These are phyloP conservation scores for Balamuthia mandrillaris DNA, from an alignment of 208 protist species.

Conservation along the genomic window DNA sequence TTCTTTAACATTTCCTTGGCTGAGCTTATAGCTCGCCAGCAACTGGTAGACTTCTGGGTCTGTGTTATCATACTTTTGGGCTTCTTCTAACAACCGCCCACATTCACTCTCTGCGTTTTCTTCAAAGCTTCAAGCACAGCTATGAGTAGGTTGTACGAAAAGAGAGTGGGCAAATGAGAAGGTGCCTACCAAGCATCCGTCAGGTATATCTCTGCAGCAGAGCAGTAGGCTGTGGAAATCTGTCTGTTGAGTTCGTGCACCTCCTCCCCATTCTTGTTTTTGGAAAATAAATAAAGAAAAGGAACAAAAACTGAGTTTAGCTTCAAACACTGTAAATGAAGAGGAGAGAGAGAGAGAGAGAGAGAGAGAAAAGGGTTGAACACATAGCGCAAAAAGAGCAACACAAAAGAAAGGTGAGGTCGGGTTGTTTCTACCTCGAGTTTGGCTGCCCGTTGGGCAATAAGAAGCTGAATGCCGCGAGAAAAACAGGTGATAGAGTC, in stretches of 20 bases:
- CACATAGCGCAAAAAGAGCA: neutral
- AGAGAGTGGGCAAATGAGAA: neutral
- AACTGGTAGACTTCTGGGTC: conserved; percentile 13
- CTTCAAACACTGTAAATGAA: neutral
- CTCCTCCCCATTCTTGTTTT: neutral
- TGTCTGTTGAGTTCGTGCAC: neutral
- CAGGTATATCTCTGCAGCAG: conserved; percentile 3
- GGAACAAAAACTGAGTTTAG: neutral
- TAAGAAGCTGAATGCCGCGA: conserved; percentile 4
- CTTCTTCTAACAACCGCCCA: neutral
- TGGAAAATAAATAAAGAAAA: neutral
- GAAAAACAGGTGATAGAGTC: neutral
- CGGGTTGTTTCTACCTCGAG: too few species aligned
- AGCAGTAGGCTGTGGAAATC: neutral
- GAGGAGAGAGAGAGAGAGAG: neutral
- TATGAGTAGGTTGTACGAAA: neutral
- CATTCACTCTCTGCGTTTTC: conserved; percentile 19
- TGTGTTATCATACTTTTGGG: neutral
- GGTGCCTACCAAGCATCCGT: neutral
- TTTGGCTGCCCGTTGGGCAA: neutral
- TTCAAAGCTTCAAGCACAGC: neutral
- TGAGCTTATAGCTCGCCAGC: conserved; percentile 9
- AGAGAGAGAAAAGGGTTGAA: neutral
- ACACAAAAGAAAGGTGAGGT: too few species aligned
- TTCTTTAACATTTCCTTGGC: neutral